Percentiles rank a stretch among this genome's conserved stretches.
These are phyloP conservation scores for Globisporangium polare DNA, from an alignment of 352 stramenopile genomes.

Conservation along the genomic window DNA sequence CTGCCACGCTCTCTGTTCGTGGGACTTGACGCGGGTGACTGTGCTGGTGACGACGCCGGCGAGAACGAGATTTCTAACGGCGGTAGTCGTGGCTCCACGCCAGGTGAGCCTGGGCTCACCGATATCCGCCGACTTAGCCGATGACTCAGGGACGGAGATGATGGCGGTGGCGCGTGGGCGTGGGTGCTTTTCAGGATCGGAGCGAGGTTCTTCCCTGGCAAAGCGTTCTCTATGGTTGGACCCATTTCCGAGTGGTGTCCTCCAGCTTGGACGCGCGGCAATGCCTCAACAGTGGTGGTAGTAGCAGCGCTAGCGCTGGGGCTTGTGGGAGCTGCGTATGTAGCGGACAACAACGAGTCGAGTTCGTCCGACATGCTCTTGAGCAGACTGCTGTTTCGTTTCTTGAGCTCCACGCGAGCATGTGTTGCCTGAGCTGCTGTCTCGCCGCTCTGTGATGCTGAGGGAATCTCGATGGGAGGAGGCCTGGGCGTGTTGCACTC, in stretches of 20 bases:
- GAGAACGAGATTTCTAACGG: conserved; percentile 3
- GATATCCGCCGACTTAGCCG: background rate
- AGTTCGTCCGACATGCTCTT: conserved; percentile 5
- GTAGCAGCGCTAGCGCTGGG: background rate
- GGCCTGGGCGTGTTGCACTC: background rate
- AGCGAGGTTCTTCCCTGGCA: background rate
- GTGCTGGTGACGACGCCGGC: background rate
- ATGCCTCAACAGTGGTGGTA: background rate
- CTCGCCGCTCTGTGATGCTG: background rate
- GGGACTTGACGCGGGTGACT: conserved; percentile 5
- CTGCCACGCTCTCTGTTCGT: background rate
- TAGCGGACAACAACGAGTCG: background rate
- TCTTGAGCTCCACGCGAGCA: background rate
- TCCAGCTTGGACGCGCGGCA: background rate
- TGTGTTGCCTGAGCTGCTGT: background rate
- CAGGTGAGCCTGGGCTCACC: background rate
- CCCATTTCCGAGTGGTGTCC: background rate
- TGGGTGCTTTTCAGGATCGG: background rate
- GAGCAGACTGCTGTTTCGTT: background rate
- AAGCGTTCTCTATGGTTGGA: background rate
- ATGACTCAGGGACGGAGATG: background rate
- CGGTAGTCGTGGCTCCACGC: conserved; percentile 2
- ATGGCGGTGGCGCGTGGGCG: background rate
- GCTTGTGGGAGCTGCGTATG: background rate
- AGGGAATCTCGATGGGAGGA: background rate